These are phyloP conservation scores for Agaricales sp. DNA, from an alignment of 1,284 basidiomycete species.

Conservation along the genomic window DNA sequence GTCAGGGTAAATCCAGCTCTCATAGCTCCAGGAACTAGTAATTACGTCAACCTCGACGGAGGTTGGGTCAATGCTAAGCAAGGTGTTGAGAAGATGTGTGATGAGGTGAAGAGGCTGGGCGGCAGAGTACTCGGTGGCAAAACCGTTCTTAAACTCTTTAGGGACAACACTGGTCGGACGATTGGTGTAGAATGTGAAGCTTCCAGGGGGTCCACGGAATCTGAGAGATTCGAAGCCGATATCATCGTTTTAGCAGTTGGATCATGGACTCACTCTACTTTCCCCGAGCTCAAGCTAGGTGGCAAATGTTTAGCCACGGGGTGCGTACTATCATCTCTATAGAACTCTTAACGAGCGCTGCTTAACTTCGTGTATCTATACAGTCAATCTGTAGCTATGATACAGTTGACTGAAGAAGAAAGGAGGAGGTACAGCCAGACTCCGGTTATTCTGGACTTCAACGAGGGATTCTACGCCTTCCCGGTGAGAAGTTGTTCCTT, in stretches of 20 bases:
- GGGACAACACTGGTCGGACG: conserved; percentile 28
- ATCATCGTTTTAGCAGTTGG: conserved; percentile 63
- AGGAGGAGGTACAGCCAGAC: conserved; percentile 45
- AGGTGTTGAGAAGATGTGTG: conserved; percentile 50
- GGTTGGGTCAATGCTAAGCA: conserved; percentile 82
- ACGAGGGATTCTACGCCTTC: conserved; percentile 64
- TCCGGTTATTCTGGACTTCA: conserved; percentile 69
- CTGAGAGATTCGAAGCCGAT: conserved; percentile 26
- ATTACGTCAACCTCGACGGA: conserved; percentile 68
- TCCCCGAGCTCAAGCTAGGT: conserved; percentile 47
- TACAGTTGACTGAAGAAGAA: conserved; percentile 69
- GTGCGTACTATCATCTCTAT: conserved; percentile 24
- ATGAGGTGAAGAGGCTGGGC: conserved; percentile 47
- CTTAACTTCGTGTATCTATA: conserved; percentile 3
- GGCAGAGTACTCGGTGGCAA: conserved; percentile 52
- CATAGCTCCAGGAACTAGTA: conserved; percentile 20
- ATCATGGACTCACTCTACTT: conserved; percentile 77
- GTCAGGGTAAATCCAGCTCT: conserved; percentile 24
- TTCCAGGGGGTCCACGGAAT: neutral
- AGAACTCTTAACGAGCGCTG: neutral
- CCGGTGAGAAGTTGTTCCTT: conserved; percentile 40
- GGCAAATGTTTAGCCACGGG: conserved; percentile 56
- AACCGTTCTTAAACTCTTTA: conserved; percentile 39
- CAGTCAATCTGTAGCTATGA: conserved; percentile 70
- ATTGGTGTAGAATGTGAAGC: conserved; percentile 50